phyloP scores from a whole-genome alignment of 805 yeast genomes.

The Monosporozyma yasuniensis region DNA sequence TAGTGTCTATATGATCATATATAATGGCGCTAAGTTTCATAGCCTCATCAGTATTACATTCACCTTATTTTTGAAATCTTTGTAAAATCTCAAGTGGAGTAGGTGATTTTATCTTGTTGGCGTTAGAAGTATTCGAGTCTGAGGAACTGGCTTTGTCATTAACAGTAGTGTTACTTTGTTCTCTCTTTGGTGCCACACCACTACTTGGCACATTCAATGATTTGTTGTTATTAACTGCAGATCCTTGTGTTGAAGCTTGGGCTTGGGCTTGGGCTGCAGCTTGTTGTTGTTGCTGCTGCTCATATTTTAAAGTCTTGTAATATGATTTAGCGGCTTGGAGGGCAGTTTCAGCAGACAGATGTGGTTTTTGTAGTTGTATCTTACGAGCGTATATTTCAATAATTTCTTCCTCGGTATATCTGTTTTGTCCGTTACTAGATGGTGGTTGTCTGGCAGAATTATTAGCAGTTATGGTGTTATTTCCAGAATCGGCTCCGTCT shows the following conservation, averaged over 20 bases:
- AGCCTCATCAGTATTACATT: no score
- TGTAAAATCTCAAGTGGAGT: slow-evolving; percentile 30
- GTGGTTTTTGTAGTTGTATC: slow-evolving; percentile 26
- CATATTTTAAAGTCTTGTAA: slow-evolving; percentile 17
- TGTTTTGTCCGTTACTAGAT: slow-evolving; percentile 8
- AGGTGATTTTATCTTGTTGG: slow-evolving; percentile 21
- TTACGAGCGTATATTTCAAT: slow-evolving; percentile 27
- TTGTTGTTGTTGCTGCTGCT: slow-evolving; percentile 19
- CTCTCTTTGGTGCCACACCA: slow-evolving; percentile 1
- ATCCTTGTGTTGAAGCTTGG: slow-evolving; percentile 17
- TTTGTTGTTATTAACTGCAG: background rate
- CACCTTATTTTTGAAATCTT: slow-evolving; percentile 29
- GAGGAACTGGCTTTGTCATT: background rate
- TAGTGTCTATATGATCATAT: background rate
- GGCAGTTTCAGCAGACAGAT: slow-evolving; percentile 25
- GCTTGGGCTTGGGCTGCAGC: slow-evolving; percentile 27
- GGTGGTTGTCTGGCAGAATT: background rate
- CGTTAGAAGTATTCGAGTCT: slow-evolving; percentile 4
- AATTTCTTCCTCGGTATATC: slow-evolving; percentile 23
- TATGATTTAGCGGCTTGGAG: slow-evolving; percentile 29
- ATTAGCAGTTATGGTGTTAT: background rate
- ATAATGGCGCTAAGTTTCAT: no score
- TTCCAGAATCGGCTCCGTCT: background rate
- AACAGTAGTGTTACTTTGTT: slow-evolving; percentile 1
- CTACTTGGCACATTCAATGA: background rate